Evolutionary conservation across 2,329 filamentous ascomycete genomes (phyloP).

Genomic region (Zarea fungicola): DNA sequence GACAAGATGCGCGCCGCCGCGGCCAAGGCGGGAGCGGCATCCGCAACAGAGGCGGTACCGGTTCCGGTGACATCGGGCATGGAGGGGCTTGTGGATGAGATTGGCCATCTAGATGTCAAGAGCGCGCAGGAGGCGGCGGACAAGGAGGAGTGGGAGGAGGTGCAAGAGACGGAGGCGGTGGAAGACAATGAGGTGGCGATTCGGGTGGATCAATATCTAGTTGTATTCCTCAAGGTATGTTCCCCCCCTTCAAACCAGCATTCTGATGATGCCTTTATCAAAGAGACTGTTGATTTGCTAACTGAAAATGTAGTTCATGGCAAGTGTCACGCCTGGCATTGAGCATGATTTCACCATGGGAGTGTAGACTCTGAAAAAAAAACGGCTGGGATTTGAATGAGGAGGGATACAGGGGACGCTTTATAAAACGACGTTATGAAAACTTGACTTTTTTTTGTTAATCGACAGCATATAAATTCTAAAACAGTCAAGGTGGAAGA

Average conservation of each 20-base stretch:
- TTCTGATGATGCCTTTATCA: too few species aligned
- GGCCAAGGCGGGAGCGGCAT: conserved; percentile 21
- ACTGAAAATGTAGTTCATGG: conserved; percentile 56
- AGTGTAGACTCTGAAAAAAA: conserved; percentile 48
- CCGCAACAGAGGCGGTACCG: background rate
- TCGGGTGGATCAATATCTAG: conserved; percentile 81
- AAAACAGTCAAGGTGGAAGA: background rate
- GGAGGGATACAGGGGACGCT: background rate
- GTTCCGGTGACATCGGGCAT: conserved; percentile 53
- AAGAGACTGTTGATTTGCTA: too few species aligned
- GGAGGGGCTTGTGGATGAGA: conserved; percentile 81
- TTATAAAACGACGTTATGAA: conserved; percentile 3
- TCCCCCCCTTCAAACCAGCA: background rate
- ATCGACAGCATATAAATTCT: background rate
- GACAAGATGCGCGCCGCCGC: conserved; percentile 68
- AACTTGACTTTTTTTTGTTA: background rate
- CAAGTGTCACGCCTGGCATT: conserved; percentile 90
- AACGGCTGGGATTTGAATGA: background rate
- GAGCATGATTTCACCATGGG: conserved; percentile 98
- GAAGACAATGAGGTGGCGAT: conserved; percentile 73
- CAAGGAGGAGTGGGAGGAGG: conserved; percentile 61
- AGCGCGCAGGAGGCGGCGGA: conserved; percentile 33
- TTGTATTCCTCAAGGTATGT: conserved; percentile 77
- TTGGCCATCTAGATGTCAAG: conserved; percentile 58
- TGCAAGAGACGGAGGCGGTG: conserved; percentile 49